Percentiles rank a stretch among this genome's conserved stretches.
phyloP scores from a whole-genome alignment of 1,284 basidiomycete genomes.

The Leccinum subrobustum region DNA sequence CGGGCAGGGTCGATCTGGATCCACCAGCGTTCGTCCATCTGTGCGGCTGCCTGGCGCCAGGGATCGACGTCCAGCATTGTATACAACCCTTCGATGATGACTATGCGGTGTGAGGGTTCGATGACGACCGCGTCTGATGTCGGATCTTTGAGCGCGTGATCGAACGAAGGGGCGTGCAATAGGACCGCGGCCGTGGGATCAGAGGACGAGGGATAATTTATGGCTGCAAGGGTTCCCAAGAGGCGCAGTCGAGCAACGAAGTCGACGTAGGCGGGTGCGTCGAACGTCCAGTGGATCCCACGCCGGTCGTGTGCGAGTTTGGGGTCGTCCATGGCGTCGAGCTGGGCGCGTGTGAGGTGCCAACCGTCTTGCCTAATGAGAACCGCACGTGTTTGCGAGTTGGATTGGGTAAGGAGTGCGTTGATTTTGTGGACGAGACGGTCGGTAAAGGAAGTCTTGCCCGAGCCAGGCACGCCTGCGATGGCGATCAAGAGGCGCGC shows the following conservation, averaged over 20 bases:
- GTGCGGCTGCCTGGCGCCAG: constrained; percentile 67
- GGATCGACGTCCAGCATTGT: constrained; percentile 67
- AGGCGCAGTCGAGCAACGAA: constrained; percentile 59
- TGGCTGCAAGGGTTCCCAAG: neutral
- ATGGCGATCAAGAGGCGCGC: constrained; percentile 74
- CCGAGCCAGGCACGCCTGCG: constrained; percentile 79
- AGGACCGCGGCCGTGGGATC: constrained; percentile 32
- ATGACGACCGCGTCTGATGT: constrained; percentile 53
- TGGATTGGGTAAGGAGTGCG: constrained; percentile 25
- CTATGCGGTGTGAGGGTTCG: constrained; percentile 62
- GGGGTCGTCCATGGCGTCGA: constrained; percentile 69
- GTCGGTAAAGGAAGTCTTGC: constrained; percentile 74
- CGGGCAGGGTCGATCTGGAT: constrained; percentile 61
- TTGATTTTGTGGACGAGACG: constrained; percentile 43
- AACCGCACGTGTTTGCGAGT: constrained; percentile 38
- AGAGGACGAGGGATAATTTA: neutral
- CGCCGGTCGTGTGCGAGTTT: constrained; percentile 67
- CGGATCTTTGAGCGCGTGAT: constrained; percentile 69
- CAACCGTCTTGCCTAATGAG: constrained; percentile 83
- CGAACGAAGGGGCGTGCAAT: constrained; percentile 69
- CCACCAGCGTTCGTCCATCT: constrained; percentile 81
- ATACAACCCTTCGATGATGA: constrained; percentile 86
- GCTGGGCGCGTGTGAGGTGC: constrained; percentile 71
- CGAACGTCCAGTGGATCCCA: constrained; percentile 78
- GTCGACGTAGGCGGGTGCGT: constrained; percentile 58